These are phyloP conservation scores for Chloris gayana DNA, from an alignment of 176 grass and related monocot species.

Conservation along the genomic window DNA sequence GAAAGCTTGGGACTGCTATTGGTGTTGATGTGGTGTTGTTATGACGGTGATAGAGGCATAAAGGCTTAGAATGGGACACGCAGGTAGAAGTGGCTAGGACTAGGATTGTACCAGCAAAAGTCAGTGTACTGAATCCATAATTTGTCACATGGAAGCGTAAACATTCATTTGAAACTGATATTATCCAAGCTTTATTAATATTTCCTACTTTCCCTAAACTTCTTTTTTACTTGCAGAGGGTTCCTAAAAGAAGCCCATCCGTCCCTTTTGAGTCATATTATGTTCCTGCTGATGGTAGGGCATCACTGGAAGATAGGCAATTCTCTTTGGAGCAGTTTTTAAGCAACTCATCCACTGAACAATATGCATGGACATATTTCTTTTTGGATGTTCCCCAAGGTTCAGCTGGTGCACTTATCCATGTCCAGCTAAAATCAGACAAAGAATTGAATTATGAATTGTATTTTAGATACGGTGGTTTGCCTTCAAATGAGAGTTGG, in stretches of 20 bases:
- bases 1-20: too few species aligned
- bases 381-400: slow-evolving; percentile 82
- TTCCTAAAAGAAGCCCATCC: slow-evolving; percentile 68
- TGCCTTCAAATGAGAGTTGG: slow-evolving; percentile 78
- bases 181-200: slow-evolving; percentile 28
- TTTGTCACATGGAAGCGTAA: slow-evolving; percentile 12
- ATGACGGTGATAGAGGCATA: neutral
- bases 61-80: neutral
- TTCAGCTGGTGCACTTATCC: slow-evolving; percentile 78
- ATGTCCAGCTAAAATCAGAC: slow-evolving; percentile 71
- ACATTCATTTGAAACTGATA: slow-evolving; percentile 11
- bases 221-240: slow-evolving; percentile 66
- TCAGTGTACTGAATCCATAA: slow-evolving; percentile 8
- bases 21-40: too few species aligned
- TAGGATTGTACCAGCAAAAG: neutral
- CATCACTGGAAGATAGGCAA: slow-evolving; percentile 43
- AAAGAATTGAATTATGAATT: slow-evolving; percentile 77
- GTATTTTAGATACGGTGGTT: slow-evolving; percentile 75
- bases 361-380: slow-evolving; percentile 88
- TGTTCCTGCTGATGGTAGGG: slow-evolving; percentile 65
- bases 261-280: slow-evolving; percentile 81
- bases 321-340: slow-evolving; percentile 78
- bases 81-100: neutral
- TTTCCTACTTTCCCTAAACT: slow-evolving; percentile 18
- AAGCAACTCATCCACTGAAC: slow-evolving; percentile 65